phyloP scores from a whole-genome alignment of 2,329 filamentous ascomycete genomes.

The Hypoxylon sp. region DNA sequence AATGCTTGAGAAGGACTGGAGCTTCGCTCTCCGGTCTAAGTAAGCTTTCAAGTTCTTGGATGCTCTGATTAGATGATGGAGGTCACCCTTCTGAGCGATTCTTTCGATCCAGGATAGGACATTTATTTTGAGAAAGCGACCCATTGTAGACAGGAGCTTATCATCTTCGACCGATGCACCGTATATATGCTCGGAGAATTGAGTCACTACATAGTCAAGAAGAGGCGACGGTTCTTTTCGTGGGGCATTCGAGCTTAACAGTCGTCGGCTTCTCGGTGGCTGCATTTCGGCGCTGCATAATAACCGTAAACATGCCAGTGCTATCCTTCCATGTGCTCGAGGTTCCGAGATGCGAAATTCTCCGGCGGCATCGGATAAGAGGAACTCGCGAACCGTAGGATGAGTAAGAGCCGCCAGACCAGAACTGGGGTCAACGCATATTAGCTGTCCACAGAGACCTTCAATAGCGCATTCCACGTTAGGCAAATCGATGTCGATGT shows the following conservation, averaged over 20 bases:
- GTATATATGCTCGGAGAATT: constrained; percentile 11
- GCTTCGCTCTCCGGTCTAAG: not conserved
- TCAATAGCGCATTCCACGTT: not conserved
- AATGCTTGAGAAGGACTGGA: not conserved
- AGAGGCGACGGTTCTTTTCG: not conserved
- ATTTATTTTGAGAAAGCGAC: not conserved
- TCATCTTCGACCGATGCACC: not conserved
- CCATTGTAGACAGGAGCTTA: not conserved
- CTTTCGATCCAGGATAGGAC: constrained; percentile 11
- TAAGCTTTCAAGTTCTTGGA: constrained; percentile 15
- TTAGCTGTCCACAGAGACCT: constrained; percentile 9
- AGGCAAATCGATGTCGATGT: not conserved
- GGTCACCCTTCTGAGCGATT: not conserved
- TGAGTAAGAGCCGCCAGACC: not conserved
- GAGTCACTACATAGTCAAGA: constrained; percentile 5
- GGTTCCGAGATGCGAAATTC: constrained; percentile 3
- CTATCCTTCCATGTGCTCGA: constrained; percentile 3
- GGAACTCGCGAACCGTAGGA: constrained; percentile 8
- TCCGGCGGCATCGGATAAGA: constrained; percentile 3
- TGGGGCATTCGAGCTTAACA: not conserved
- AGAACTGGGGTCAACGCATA: not conserved
- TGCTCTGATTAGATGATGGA: constrained; percentile 2
- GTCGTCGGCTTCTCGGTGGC: constrained; percentile 5
- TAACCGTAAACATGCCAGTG: constrained; percentile 5
- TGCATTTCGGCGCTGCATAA: constrained; percentile 10